Evolutionary conservation across 345 rosid species (phyloP).

Genomic region (Bruguiera gymnorhiza): DNA sequence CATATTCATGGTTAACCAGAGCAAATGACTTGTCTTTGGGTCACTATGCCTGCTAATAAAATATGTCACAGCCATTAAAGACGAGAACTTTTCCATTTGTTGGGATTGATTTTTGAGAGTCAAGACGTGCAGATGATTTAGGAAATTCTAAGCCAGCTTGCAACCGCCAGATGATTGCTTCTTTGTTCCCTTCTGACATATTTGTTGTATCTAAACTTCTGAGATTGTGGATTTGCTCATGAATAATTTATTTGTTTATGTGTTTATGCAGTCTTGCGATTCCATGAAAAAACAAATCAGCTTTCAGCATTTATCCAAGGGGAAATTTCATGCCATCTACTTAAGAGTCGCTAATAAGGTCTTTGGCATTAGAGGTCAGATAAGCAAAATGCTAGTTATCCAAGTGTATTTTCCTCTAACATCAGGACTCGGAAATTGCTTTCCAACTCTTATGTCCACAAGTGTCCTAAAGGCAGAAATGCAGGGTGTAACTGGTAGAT

Average conservation of each 20-base stretch:
- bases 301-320: too few species aligned
- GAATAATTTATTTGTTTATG: neutral
- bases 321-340: too few species aligned
- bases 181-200: neutral
- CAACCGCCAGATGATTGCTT: neutral
- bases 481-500: neutral
- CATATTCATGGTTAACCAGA: slow-evolving; percentile 14
- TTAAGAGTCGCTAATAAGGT: neutral
- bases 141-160: neutral
- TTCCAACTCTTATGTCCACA: neutral
- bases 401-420: neutral
- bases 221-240: neutral
- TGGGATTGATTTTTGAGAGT: neutral
- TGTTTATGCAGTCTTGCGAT: neutral
- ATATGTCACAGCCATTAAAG: neutral
- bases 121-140: neutral
- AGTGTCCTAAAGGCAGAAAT: neutral
- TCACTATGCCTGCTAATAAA: slow-evolving; percentile 6
- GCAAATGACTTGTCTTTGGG: slow-evolving; percentile 25
- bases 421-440: neutral
- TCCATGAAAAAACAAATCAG: too few species aligned
- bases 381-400: neutral
- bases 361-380: neutral
- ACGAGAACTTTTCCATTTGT: slow-evolving; percentile 9
- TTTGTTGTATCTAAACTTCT: neutral